These are phyloP conservation scores for Monosporascus sp. DNA, from an alignment of 2,329 filamentous ascomycete genomes.

Conservation along the genomic window DNA sequence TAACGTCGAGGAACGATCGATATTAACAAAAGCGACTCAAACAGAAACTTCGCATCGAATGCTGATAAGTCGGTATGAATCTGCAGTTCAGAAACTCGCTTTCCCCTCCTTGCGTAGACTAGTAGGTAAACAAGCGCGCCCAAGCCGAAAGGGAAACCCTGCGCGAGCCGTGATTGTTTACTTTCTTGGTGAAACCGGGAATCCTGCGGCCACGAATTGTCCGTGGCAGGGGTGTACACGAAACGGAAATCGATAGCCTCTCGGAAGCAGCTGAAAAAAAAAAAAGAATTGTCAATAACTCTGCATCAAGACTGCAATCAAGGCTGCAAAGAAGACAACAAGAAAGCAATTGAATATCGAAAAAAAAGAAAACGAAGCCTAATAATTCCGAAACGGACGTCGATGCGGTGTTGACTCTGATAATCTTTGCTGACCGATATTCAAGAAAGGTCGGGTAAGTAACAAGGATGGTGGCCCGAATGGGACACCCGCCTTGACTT, in stretches of 20 bases:
- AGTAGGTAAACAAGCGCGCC: not conserved
- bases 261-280: not conserved
- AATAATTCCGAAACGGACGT: not conserved
- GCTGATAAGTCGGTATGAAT: too few species aligned
- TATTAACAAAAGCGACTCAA: slow-evolving; percentile 1
- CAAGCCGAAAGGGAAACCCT: not conserved
- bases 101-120: not conserved
- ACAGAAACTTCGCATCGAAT: not conserved
- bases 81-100: not conserved
- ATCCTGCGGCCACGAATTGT: not conserved
- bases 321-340: not conserved
- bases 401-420: not conserved
- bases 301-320: not conserved
- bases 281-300: too few species aligned
- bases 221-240: not conserved
- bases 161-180: not conserved
- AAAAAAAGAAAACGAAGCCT: not conserved
- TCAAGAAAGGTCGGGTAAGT: not conserved
- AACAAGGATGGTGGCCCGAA: not conserved
- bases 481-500: too few species aligned
- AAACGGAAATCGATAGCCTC: not conserved
- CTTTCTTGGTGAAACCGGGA: not conserved
- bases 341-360: not conserved
- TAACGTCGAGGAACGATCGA: slow-evolving; percentile 6
- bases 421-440: too few species aligned